Evolutionary conservation across 2,329 filamentous ascomycete genomes (phyloP).

Genomic region (Diaporthe sp.): DNA sequence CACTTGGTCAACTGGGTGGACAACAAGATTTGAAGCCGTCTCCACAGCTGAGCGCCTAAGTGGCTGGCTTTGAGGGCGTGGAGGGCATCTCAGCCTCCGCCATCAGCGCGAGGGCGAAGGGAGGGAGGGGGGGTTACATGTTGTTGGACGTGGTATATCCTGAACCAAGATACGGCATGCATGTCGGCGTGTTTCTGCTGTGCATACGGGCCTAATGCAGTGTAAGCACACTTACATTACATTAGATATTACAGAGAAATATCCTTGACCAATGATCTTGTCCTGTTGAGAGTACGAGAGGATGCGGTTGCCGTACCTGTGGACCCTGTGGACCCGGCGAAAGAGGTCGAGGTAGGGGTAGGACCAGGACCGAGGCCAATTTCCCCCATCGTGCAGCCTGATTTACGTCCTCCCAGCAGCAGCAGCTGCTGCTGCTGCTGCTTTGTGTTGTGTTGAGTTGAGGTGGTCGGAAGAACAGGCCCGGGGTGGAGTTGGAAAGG

Average conservation of each 20-base stretch:
- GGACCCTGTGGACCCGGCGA: neutral
- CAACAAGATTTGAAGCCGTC: constrained; percentile 2
- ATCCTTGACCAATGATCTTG: constrained; percentile 10
- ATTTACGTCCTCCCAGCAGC: neutral
- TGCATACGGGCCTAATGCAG: constrained; percentile 26
- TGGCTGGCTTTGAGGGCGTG: constrained; percentile 12
- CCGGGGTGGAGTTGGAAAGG: neutral
- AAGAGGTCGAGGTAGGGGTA: neutral
- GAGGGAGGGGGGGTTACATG: neutral
- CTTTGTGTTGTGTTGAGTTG: neutral
- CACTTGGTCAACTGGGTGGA: neutral
- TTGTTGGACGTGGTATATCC: neutral
- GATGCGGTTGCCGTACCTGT: neutral
- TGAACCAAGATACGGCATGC: constrained; percentile 26
- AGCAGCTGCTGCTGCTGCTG: neutral
- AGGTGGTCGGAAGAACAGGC: neutral
- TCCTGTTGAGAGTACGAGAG: constrained; percentile 2
- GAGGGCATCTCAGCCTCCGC: constrained; percentile 18
- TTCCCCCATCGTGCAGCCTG: neutral
- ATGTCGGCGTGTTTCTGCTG: constrained; percentile 26
- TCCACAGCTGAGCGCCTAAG: constrained; percentile 2
- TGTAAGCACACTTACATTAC: constrained; percentile 17
- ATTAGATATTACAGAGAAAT: neutral
- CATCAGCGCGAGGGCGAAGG: constrained; percentile 3
- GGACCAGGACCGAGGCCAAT: neutral